Evolutionary conservation across 2,329 filamentous ascomycete species (phyloP), one percentile per base, ranked within the genome.

Genomic region (Curvularia eragrostidis): DNA sequence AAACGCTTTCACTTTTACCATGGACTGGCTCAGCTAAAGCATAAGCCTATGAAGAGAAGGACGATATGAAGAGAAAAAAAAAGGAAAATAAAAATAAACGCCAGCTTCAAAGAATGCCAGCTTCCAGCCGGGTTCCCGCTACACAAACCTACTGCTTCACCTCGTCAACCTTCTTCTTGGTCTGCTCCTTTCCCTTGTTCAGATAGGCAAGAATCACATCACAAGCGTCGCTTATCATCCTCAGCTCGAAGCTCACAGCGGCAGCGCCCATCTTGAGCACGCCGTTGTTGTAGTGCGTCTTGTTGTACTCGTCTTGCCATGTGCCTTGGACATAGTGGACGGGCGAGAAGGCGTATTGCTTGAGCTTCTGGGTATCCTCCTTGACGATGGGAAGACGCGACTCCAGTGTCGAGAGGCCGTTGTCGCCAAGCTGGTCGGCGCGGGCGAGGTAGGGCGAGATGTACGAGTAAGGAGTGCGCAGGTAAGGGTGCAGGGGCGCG

Each of bases 371-470:
- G 1, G 81, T 83, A 62, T 83, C 78, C 63, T 83, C 78, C 74
- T 82, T 83, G 63, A 83, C 80, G 42, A 78, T 77, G 52, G 77
- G 77, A 48, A 79, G 74, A 46, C 66, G 67, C 34, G 67, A 57
- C 60, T 79, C 77, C 46, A 79, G 64, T 41, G 74, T 74, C 26
- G 64, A 67, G 51, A 79, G 74, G 19, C 72, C 69, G 12, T 58
- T 66, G 64, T 78, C 76, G 63, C 73, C 76, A 19, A 78, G 68
- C 67, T 74, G 77, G 76, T 98, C 95, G 72, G 88, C 93, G 77
- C 89, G 91, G 75, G 87, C 83, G 65, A 96, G 85, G 79, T 97
- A 97, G 0, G 94, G 93, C 51, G 88, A 88, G 63, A 96, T 85
- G 76, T 91, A 95, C 73, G 86, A 84, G 81, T 92, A 94, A 34